Conservation (phyloP, 495 filamentous ascomycete species). For the Penicillium tannophilum region DNA sequence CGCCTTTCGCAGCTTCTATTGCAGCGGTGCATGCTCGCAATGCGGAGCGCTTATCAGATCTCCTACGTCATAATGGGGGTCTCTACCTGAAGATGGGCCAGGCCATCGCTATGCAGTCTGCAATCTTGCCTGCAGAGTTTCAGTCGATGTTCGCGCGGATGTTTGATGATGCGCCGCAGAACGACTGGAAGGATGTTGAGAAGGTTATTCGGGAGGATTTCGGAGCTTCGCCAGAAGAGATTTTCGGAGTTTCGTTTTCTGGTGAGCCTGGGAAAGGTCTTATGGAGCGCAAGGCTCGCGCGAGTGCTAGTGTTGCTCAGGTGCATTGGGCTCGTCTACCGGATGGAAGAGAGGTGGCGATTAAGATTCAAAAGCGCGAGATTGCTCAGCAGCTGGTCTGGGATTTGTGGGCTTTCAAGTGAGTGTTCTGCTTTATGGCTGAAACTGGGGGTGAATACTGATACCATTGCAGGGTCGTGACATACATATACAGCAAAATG, state of each 20-base stretch:
- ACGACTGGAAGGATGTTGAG: slow-evolving; percentile 86
- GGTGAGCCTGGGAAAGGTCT: slow-evolving; percentile 68
- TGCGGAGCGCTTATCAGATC: slow-evolving; percentile 75
- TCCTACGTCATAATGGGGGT: slow-evolving; percentile 84
- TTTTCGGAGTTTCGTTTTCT: slow-evolving; percentile 82
- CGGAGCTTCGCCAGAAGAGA: slow-evolving; percentile 77
- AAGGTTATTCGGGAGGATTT: slow-evolving; percentile 87
- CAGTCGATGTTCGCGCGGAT: slow-evolving; percentile 92
- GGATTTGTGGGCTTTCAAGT: slow-evolving; percentile 97
- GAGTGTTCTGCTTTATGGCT: slow-evolving; percentile 26
- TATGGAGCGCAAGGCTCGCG: slow-evolving; percentile 85
- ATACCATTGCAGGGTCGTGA: slow-evolving; percentile 61
- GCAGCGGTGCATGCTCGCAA: slow-evolving; percentile 75
- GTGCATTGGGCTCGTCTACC: slow-evolving; percentile 88
- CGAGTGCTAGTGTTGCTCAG: slow-evolving; percentile 91
- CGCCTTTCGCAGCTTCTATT: slow-evolving; percentile 67
- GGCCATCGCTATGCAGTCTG: slow-evolving; percentile 97
- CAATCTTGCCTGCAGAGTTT: slow-evolving; percentile 88
- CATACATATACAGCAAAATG: slow-evolving; percentile 71
- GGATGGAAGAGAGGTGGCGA: slow-evolving; percentile 86
- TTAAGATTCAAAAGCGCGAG: slow-evolving; percentile 97
- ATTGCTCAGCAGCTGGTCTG: slow-evolving; percentile 85
- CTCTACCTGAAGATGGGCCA: slow-evolving; percentile 98
- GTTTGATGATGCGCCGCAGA: slow-evolving; percentile 98
- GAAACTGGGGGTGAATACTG: neutral